Evolutionary conservation across 2,329 filamentous ascomycete species (phyloP), one percentile per base, ranked within the genome.

Genomic region (Gyromitra esculenta): DNA sequence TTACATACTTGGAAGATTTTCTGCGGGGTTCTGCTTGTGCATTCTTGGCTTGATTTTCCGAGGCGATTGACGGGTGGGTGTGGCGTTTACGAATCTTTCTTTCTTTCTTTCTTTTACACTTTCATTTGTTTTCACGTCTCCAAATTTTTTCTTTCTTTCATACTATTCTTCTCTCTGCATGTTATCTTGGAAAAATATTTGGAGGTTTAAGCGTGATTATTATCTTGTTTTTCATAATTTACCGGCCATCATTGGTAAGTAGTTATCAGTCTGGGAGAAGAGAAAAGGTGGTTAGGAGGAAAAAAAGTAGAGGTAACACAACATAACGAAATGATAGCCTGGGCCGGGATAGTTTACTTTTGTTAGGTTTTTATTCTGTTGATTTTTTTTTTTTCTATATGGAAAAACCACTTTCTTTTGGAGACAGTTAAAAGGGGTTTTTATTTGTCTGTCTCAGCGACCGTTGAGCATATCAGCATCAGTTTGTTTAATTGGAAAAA

Each of bases 51-150:
- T 75, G 66, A 59, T 71, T 75, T 69, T 54, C 71, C 52, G 65
- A 71, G 72, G 75, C 75, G 71, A 77, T 77, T 70, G 66, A 77
- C 62, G 65, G 72, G 65, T 73, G 71, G 70, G 75, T 60, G 75
- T 65, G 75, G 75, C 75, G 75, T 77, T 69, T 77, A 75, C 71
- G 71, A 77, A 75, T 75, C 59, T 77, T 77, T 75, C 75, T 54
- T 65, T 70, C 54, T 65, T 54, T 64, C 65, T 64, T 65, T 54
- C 60, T 69, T 64, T 73, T 64, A 62, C 50, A 64, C 60, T 76
- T 73, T 76, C 62, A 59, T 76, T 76, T 76, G 67, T 76, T 62
- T 67, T 73, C 25, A 66, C 50, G 59, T 75, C 35, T 43, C 43
- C 66, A 50, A 70, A 31, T 31, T 31, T 31, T 31, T 31, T 31